These are phyloP conservation scores for Triticum urartu DNA, from an alignment of 176 grass and related monocot genomes.

Conservation along the genomic window DNA sequence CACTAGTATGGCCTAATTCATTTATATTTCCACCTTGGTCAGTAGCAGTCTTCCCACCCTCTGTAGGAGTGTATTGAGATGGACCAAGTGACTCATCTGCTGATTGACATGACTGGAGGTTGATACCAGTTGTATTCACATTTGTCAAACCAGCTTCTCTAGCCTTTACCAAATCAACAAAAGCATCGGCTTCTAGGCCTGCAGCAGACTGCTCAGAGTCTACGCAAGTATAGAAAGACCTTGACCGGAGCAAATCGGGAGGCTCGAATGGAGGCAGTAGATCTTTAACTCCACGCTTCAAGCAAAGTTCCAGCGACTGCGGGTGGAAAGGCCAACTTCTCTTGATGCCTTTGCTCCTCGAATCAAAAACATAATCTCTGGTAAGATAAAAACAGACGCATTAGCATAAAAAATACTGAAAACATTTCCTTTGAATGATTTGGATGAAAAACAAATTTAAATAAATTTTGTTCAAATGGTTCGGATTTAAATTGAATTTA, in stretches of 20 bases:
- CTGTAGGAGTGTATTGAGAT: slow-evolving; percentile 36
- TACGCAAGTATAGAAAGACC: slow-evolving; percentile 24
- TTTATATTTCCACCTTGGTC: slow-evolving; percentile 27
- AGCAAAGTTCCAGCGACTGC: slow-evolving; percentile 62
- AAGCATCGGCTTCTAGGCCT: slow-evolving; percentile 11
- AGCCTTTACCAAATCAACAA: slow-evolving; percentile 34
- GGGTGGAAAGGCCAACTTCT: slow-evolving; percentile 77
- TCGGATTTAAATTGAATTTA: neutral
- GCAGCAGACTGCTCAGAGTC: slow-evolving; percentile 31
- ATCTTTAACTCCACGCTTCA: slow-evolving; percentile 71
- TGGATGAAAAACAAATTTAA: neutral
- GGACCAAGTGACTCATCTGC: slow-evolving; percentile 23
- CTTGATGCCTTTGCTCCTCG: slow-evolving; percentile 73
- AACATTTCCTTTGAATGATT: neutral
- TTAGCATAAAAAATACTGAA: slow-evolving; percentile 29
- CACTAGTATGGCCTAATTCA: slow-evolving; percentile 24
- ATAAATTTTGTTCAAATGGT: neutral
- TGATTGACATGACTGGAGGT: slow-evolving; percentile 20
- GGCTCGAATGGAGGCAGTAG: slow-evolving; percentile 85
- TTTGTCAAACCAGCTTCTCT: slow-evolving; percentile 35
- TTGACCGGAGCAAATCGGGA: slow-evolving; percentile 58
- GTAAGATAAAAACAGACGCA: slow-evolving; percentile 31
- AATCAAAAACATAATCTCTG: slow-evolving; percentile 85
- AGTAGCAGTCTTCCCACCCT: slow-evolving; percentile 40
- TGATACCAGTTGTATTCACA: slow-evolving; percentile 33